A percentile compares a stretch with the other conserved stretches of the same genome.
These are phyloP conservation scores for Globisporangium spiculum DNA, from an alignment of 352 stramenopile genomes.

Conservation along the genomic window DNA sequence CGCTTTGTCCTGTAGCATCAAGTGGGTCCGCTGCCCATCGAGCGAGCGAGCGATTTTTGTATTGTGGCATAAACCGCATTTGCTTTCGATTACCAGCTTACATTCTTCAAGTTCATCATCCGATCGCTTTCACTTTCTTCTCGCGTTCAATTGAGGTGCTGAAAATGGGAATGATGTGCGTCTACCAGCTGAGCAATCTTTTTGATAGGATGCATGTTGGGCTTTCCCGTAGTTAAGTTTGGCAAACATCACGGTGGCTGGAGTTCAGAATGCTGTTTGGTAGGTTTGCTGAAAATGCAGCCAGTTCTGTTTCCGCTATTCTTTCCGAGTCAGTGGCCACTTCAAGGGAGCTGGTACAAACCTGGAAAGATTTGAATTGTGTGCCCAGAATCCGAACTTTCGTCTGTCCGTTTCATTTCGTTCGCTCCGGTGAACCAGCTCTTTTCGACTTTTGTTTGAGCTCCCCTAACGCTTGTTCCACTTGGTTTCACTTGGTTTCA, in stretches of 20 bases:
- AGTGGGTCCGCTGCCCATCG: neutral
- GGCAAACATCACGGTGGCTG: neutral
- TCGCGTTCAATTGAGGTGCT: neutral
- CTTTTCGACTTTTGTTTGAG: slow-evolving; percentile 4
- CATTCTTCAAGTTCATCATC: neutral
- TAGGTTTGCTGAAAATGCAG: neutral
- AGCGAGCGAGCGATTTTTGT: neutral
- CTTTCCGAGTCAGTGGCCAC: neutral
- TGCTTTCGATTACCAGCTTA: neutral
- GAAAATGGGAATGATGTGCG: neutral
- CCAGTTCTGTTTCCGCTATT: neutral
- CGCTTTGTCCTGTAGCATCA: neutral
- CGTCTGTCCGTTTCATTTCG: slow-evolving; percentile 6
- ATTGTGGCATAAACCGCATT: neutral
- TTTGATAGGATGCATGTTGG: neutral
- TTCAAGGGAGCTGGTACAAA: slow-evolving; percentile 2
- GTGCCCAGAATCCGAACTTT: neutral
- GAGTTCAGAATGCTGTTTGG: neutral
- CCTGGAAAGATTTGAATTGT: neutral
- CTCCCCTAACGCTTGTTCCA: neutral
- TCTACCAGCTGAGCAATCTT: neutral
- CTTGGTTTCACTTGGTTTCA: neutral
- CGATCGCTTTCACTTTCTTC: neutral
- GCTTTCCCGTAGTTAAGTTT: neutral
- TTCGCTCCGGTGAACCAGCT: slow-evolving; percentile 1